phyloP scores from a whole-genome alignment of 2,329 filamentous ascomycete species.

The Aspergillus brunneoviolaceus region DNA sequence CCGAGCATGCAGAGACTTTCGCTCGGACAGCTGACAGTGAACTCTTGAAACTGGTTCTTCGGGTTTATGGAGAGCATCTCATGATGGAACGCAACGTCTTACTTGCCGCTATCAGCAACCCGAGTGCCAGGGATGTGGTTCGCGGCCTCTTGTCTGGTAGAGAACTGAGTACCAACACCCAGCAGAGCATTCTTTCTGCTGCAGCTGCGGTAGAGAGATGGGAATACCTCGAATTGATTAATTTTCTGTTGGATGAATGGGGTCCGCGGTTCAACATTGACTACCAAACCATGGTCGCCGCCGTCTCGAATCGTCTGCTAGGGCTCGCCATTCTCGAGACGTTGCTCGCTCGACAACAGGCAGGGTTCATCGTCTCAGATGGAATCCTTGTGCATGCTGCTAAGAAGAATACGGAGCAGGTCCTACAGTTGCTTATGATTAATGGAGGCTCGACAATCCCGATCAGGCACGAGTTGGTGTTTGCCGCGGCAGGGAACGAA shows the following conservation, averaged over 20 bases:
- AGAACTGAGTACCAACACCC: background rate
- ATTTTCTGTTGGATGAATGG: background rate
- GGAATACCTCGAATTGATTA: background rate
- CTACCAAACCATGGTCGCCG: background rate
- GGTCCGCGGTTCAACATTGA: background rate
- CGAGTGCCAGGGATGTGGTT: background rate
- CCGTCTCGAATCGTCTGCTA: background rate
- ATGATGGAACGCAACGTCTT: background rate
- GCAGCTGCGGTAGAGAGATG: no score
- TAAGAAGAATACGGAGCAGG: background rate
- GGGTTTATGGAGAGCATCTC: background rate
- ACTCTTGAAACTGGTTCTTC: background rate
- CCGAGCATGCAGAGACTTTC: background rate
- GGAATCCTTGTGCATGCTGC: background rate
- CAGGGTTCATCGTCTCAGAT: background rate
- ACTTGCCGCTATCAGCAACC: background rate
- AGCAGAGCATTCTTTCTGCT: background rate
- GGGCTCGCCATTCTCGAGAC: background rate
- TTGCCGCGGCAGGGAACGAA: background rate
- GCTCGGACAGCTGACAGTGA: no score
- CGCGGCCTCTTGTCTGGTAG: background rate
- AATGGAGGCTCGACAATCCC: background rate
- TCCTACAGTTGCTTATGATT: background rate
- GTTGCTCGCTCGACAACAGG: background rate
- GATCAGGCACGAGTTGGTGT: background rate